Evolutionary conservation across 495 filamentous ascomycete species (phyloP), one percentile per base, ranked within the genome.

Genomic region (Lentithecium fluviatile): DNA sequence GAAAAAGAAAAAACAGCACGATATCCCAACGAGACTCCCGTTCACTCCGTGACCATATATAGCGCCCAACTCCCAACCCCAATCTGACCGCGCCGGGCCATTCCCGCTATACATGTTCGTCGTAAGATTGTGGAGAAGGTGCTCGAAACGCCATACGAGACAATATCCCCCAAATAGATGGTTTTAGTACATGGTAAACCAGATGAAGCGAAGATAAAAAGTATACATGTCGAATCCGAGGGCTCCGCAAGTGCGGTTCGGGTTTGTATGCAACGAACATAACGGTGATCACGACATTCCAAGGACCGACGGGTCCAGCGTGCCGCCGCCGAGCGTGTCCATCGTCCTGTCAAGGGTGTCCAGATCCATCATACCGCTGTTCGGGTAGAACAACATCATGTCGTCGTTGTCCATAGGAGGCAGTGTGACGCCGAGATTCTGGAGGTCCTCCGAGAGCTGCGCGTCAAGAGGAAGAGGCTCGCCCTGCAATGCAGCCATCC

Each of bases 371-470:
- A 52, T 51, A 11, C 19, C 15, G 32, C 26, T 57, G 19, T 64
- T 54, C 12, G 45, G 45, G 21, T 64, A 64, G 25, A 64, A 64
- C 13, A 58, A 45, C 54, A 64, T 64, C 61, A 58, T 52, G 20
- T 61, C 58, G 12, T 60, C 45, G 21, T 54, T 52, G 34, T 66
- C 64, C 64, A 66, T 61, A 2, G 52, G 52, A 2, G 54, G 54
- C 2, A 58, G 45, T 1, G 54, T 50, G 1, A 62, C 40, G 15
- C 58, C 58, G 2, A 66, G 20, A 6, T 8, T 58, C 17, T 42
- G 32, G 2, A 67, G 20, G 36, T 67, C 64, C 20, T 62, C 64
- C 1, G 52, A 57, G 11, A 66, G 21, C n/a, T 66, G 50, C 0
- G 38, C 32, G 23, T 66, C 64, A 6, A 66, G 46, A 6, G 60